phyloP scores from a whole-genome alignment of 768 basidiomycete genomes.

The Podaxis mareebaensis region DNA sequence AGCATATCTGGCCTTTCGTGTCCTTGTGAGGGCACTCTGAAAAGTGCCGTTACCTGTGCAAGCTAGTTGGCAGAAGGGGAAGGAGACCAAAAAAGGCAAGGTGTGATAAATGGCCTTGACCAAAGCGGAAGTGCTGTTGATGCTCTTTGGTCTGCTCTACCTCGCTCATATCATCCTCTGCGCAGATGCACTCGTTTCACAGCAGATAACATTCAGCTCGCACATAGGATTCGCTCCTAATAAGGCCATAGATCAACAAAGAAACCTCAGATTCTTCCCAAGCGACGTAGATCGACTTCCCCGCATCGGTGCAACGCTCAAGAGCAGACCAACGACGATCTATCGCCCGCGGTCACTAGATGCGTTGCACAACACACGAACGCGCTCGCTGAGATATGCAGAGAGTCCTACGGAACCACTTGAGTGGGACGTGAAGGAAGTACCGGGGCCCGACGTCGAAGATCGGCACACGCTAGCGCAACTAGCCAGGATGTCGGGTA shows the following conservation, averaged over 20 bases:
- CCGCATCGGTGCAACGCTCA: conserved; percentile 30
- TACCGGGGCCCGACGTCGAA: conserved; percentile 75
- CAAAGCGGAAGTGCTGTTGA: conserved; percentile 6
- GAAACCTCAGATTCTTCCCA: conserved; percentile 18
- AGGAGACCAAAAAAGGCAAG: conserved; percentile 1
- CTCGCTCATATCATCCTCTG: conserved; percentile 22
- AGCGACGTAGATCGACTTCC: conserved; percentile 19
- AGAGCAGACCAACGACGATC: conserved; percentile 54
- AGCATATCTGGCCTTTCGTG: too few species aligned
- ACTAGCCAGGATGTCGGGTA: conserved; percentile 85
- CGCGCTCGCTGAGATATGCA: conserved; percentile 45
- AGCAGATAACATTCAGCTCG: conserved; percentile 24
- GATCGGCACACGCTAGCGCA: conserved; percentile 80
- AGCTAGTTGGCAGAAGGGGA: not conserved
- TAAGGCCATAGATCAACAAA: not conserved
- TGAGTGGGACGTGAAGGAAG: conserved; percentile 67
- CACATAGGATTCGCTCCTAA: conserved; percentile 21
- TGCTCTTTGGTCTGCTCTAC: conserved; percentile 22
- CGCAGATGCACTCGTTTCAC: conserved; percentile 14
- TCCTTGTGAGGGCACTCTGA: too few species aligned
- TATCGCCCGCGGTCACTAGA: conserved; percentile 58
- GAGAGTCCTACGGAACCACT: conserved; percentile 47
- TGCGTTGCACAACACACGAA: conserved; percentile 52
- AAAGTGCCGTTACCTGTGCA: not conserved
- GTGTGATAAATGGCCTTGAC: not conserved